Conservation (phyloP, 176 grass and related monocot genomes). For the Neostapfia colusana region DNA sequence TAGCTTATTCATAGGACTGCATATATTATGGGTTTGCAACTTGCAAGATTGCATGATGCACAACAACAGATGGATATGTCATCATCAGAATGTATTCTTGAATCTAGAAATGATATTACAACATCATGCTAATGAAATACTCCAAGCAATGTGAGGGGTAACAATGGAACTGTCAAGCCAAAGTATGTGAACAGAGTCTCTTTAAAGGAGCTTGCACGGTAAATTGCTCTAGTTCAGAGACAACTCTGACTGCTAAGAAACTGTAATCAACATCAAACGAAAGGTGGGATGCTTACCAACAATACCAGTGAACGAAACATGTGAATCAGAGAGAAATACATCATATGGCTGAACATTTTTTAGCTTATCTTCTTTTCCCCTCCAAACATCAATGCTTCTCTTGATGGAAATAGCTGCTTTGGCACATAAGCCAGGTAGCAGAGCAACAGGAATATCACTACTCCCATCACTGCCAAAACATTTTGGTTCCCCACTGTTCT, state of each 20-base stretch:
- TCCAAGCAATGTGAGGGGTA: not conserved
- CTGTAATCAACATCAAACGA: conserved; percentile 18
- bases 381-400: conserved; percentile 74
- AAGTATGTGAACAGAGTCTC: not conserved
- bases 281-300: conserved; percentile 59
- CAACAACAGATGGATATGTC: not conserved
- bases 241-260: not conserved
- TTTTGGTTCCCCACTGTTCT: conserved; percentile 78
- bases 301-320: conserved; percentile 68
- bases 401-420: conserved; percentile 78
- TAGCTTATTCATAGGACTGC: conserved; percentile 12
- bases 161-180: conserved; percentile 16
- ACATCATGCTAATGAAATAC: not conserved
- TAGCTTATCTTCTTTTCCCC: conserved; percentile 85
- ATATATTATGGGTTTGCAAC: not conserved
- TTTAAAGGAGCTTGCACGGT: conserved; percentile 13
- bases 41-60: conserved; percentile 23
- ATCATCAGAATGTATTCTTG: conserved; percentile 22
- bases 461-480: conserved; percentile 58
- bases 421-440: conserved; percentile 72
- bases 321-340: conserved; percentile 79
- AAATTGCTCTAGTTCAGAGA: conserved; percentile 12
- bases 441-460: conserved; percentile 54
- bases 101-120: conserved; percentile 23
- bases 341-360: conserved; percentile 93